Evolutionary conservation across 169 alveolate genomes (phyloP).

Genomic region (Toxoplasma gondii): DNA sequence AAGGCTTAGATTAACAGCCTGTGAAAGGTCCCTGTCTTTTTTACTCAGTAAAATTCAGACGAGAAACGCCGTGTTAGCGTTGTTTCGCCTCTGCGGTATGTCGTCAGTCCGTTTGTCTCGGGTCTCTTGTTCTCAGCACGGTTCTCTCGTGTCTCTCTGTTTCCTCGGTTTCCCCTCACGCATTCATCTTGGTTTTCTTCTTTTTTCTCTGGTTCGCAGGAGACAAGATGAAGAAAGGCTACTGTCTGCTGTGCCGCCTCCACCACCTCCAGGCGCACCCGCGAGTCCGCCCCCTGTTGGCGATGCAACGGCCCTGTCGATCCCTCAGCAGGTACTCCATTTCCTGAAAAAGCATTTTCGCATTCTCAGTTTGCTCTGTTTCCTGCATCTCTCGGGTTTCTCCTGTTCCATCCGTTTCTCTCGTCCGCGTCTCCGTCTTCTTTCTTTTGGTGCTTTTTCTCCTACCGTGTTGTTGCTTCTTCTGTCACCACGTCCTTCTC

Average conservation of each 20-base stretch:
- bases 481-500: background rate
- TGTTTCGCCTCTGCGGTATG: too few species aligned
- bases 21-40: too few species aligned
- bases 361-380: background rate
- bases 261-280: conserved; percentile 43
- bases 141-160: too few species aligned
- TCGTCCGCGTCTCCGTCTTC: background rate
- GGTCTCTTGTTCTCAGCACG: too few species aligned
- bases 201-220: background rate
- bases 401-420: background rate
- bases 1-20: too few species aligned
- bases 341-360: background rate
- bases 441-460: background rate
- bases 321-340: background rate
- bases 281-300: background rate
- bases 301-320: background rate
- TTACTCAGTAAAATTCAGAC: too few species aligned
- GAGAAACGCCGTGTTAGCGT: too few species aligned
- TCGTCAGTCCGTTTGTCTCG: too few species aligned
- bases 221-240: conserved; percentile 10
- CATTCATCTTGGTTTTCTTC: too few species aligned
- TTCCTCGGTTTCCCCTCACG: too few species aligned
- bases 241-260: conserved; percentile 3
- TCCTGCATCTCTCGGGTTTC: background rate
- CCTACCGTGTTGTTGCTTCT: background rate